These are phyloP conservation scores for Teunomyces gatunensis DNA, from an alignment of 805 yeast genomes.

Conservation along the genomic window DNA sequence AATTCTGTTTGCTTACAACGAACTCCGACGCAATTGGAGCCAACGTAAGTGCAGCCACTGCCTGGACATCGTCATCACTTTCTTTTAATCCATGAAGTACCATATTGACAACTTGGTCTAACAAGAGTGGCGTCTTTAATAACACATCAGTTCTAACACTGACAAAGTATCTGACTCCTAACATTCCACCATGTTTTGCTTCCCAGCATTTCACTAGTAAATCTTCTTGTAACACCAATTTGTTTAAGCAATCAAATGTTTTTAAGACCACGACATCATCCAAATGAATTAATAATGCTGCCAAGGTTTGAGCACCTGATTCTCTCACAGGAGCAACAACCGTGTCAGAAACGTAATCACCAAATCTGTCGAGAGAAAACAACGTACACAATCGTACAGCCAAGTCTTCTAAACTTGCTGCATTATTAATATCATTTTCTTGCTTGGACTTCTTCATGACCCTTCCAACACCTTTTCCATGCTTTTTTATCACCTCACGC, in stretches of 20 bases:
- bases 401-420: conserved; percentile 76
- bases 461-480: conserved; percentile 85
- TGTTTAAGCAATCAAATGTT: conserved; percentile 64
- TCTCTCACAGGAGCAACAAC: conserved; percentile 98
- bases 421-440: conserved; percentile 67
- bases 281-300: conserved; percentile 80
- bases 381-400: conserved; percentile 81
- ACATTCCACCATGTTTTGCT: conserved; percentile 96
- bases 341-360: conserved; percentile 95
- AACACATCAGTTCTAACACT: conserved; percentile 83
- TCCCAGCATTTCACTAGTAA: conserved; percentile 76
- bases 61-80: conserved; percentile 92
- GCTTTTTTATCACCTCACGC: conserved; percentile 78
- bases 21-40: conserved; percentile 88
- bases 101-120: conserved; percentile 75
- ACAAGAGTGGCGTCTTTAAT: conserved; percentile 50
- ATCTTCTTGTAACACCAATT: conserved; percentile 65
- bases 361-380: conserved; percentile 91
- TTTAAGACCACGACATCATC: conserved; percentile 54
- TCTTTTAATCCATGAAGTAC: conserved; percentile 80
- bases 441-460: conserved; percentile 56
- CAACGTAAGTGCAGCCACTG: conserved; percentile 91
- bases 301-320: conserved; percentile 91
- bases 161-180: conserved; percentile 89
- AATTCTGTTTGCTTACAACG: conserved; percentile 57